Evolutionary conservation across 1,139 yeast genomes (phyloP).

Genomic region (Candida sanyaensis): DNA sequence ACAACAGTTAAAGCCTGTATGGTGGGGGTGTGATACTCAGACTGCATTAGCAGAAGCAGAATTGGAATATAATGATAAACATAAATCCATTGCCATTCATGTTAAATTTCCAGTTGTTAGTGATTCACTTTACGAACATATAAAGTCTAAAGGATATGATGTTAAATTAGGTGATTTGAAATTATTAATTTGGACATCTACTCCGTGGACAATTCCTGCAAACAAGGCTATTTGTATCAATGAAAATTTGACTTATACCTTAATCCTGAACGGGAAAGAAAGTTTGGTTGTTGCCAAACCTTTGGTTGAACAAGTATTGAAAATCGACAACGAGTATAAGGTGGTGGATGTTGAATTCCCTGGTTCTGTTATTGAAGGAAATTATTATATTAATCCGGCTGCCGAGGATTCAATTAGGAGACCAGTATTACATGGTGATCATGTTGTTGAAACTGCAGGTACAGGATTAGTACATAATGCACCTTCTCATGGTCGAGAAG

Average conservation of each 20-base stretch:
- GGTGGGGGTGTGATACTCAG: slow-evolving; percentile 94
- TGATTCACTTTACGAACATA: slow-evolving; percentile 4
- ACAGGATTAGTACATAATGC: slow-evolving; percentile 97
- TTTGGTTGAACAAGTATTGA: slow-evolving; percentile 33
- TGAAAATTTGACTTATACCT: slow-evolving; percentile 56
- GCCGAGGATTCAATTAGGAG: slow-evolving; percentile 32
- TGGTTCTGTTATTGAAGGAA: slow-evolving; percentile 50
- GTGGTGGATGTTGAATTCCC: slow-evolving; percentile 14
- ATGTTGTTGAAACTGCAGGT: slow-evolving; percentile 82
- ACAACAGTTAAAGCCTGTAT: slow-evolving; percentile 90
- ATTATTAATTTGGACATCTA: slow-evolving; percentile 88
- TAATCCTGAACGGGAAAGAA: slow-evolving; percentile 42
- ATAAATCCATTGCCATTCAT: slow-evolving; percentile 69
- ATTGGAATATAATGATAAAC: slow-evolving; percentile 77
- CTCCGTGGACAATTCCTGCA: slow-evolving; percentile 96
- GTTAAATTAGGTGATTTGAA: slow-evolving; percentile 15
- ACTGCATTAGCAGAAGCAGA: slow-evolving; percentile 98
- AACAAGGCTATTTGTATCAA: slow-evolving; percentile 83
- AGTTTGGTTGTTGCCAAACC: slow-evolving; percentile 52
- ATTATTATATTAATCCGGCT: slow-evolving; percentile 60
- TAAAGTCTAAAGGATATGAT: slow-evolving; percentile 5
- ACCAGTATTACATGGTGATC: slow-evolving; percentile 77
- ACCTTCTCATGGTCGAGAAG: slow-evolving; percentile 98
- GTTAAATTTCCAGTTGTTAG: slow-evolving; percentile 62
- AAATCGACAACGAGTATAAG: slow-evolving; percentile 37